phyloP scores from a whole-genome alignment of 805 yeast genomes.

The Scheffersomyces stipitis region DNA sequence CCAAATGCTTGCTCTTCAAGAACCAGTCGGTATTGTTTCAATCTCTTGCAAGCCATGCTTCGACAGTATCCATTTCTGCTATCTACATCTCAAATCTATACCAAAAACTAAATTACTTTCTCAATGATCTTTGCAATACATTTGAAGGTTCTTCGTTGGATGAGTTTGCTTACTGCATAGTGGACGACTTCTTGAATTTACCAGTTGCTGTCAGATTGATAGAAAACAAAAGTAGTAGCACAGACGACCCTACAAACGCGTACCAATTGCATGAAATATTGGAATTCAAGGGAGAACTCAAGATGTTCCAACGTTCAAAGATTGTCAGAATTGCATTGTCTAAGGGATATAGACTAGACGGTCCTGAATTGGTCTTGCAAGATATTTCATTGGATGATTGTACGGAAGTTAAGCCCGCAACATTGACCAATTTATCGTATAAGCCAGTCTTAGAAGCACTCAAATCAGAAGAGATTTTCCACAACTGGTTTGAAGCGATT shows the following conservation, averaged over 20 bases:
- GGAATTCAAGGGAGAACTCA: constrained; percentile 50
- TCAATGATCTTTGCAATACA: constrained; percentile 32
- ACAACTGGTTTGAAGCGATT: constrained; percentile 41
- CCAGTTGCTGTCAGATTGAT: constrained; percentile 22
- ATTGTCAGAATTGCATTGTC: constrained; percentile 26
- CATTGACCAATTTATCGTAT: constrained; percentile 10
- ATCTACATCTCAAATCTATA: constrained; percentile 39
- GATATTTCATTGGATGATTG: constrained; percentile 20
- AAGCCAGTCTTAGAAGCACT: constrained; percentile 14
- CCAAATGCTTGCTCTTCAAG: constrained; percentile 33
- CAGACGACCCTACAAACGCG: constrained; percentile 9
- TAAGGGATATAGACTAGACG: constrained; percentile 18
- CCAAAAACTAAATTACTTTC: constrained; percentile 36
- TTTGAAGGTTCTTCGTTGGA: constrained; percentile 15
- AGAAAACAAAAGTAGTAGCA: constrained; percentile 17
- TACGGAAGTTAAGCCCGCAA: neutral
- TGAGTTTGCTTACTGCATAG: constrained; percentile 41
- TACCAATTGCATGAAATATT: constrained; percentile 20
- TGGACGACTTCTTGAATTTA: constrained; percentile 40
- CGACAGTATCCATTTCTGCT: constrained; percentile 42
- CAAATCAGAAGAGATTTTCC: constrained; percentile 17
- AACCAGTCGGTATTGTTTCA: constrained; percentile 37
- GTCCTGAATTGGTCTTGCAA: constrained; percentile 17
- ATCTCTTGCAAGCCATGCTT: constrained; percentile 33
- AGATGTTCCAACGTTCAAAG: constrained; percentile 47